Base-by-base conservation (phyloP, 2,329 filamentous ascomycete genomes). In the Paracoccidioides lutzii region DNA sequence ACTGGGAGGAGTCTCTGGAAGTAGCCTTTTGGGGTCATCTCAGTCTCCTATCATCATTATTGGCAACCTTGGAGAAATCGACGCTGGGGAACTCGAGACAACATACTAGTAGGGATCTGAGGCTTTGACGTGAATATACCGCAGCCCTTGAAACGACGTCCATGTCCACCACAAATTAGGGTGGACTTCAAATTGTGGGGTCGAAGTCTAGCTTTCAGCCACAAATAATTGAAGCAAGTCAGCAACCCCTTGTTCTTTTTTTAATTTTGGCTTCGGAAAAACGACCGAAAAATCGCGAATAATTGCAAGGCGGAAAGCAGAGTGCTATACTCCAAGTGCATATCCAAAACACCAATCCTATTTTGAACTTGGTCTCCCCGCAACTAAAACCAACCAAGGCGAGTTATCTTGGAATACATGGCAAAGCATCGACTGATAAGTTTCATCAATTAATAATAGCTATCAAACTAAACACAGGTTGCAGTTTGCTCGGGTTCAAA, bases 81-180 rank as follows among this genome's bases (percentile, higher is more conserved):
- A 38, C 15, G 12, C 50, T 10, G 38, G 28, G 30, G 42, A 8
- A 46, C 14, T 46, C 30, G 35, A 14, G 42, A 9, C 33, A 30
- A 7, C n/a, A 28, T 9, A 28, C 52, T 53, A 46, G 52, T 33
- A 53, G 37, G 52, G 52, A 45, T 44, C 41, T 15, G 12, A 22
- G 32, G 41, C 42, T 37, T 43, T 33, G 41, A 43, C 37, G 41
- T 45, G 41, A 53, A 44, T 14, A 38, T 32, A 5, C 40, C 45
- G 32, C 52, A 53, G 32, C 52, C 38, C 32, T 45, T 53, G 52
- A 53, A 53, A 53, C 52, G 32, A 45, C n/a, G 45, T 45, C 52
- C 52, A 33, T 53, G 52, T 45, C 41, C 3, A 32, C 45, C 22
- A 53, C 28, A 35, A 53, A 53, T 33, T 38, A 44, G 35, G 8